phyloP scores from a whole-genome alignment of 768 basidiomycete species.

The Boletus vermiculosoides region DNA sequence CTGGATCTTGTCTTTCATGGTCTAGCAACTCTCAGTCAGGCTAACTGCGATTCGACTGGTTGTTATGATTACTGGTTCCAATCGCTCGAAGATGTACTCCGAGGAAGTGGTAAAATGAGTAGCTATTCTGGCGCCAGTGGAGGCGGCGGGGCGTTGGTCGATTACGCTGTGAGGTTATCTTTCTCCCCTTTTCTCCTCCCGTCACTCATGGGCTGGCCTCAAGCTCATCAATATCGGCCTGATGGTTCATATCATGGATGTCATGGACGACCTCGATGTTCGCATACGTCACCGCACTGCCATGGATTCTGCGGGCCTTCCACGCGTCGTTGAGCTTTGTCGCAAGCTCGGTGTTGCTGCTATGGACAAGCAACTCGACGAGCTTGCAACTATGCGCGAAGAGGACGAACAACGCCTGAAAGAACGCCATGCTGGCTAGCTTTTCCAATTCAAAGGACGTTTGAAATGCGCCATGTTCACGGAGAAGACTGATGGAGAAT shows the following conservation, averaged over 20 bases:
- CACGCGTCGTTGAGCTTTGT: constrained; percentile 68
- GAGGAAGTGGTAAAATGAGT: constrained; percentile 91
- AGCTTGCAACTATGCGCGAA: constrained; percentile 59
- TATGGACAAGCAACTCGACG: constrained; percentile 65
- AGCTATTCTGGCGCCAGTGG: constrained; percentile 79
- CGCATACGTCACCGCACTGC: constrained; percentile 83
- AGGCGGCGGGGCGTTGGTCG: constrained; percentile 69
- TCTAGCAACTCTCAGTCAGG: constrained; percentile 67
- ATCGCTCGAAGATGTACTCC: constrained; percentile 70
- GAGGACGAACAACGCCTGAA: constrained; percentile 73
- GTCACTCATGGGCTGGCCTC: constrained; percentile 12
- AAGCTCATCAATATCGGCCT: constrained; percentile 61
- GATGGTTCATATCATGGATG: constrained; percentile 62
- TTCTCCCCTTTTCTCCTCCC: background rate
- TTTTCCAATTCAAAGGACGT: constrained; percentile 83
- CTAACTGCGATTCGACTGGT: constrained; percentile 57
- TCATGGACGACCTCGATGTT: constrained; percentile 75
- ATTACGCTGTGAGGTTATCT: constrained; percentile 71
- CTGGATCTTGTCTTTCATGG: constrained; percentile 70
- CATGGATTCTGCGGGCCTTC: constrained; percentile 86
- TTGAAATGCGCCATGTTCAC: constrained; percentile 73
- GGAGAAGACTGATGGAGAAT: constrained; percentile 29
- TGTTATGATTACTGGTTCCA: constrained; percentile 90
- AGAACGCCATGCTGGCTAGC: constrained; percentile 70
- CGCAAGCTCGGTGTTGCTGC: constrained; percentile 58